Conservation (phyloP, 768 basidiomycete species). For the Piloderma croceum region DNA sequence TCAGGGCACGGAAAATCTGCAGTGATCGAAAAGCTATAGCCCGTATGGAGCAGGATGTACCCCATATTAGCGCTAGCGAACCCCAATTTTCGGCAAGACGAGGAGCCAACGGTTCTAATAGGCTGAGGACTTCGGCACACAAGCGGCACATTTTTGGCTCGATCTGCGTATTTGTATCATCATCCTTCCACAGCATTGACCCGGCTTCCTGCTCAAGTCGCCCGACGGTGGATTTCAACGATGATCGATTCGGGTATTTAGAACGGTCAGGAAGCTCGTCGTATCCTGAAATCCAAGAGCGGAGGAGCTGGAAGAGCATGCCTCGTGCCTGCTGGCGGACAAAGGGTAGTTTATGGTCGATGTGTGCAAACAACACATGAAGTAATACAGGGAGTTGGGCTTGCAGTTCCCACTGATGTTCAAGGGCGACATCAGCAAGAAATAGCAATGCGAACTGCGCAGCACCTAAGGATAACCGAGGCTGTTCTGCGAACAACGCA, state of each 20-base stretch:
- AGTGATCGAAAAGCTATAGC: slow-evolving; percentile 83
- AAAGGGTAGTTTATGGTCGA: slow-evolving; percentile 70
- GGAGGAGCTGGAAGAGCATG: slow-evolving; percentile 82
- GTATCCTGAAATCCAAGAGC: slow-evolving; percentile 76
- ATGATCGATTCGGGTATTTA: slow-evolving; percentile 38
- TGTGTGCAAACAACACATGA: slow-evolving; percentile 73
- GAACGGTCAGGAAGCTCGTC: slow-evolving; percentile 63
- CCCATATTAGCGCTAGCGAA: slow-evolving; percentile 74
- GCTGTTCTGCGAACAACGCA: slow-evolving; percentile 61
- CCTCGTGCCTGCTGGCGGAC: slow-evolving; percentile 65
- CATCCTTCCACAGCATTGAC: slow-evolving; percentile 65
- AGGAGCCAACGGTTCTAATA: slow-evolving; percentile 67
- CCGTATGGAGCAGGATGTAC: slow-evolving; percentile 81
- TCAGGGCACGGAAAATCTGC: slow-evolving; percentile 81
- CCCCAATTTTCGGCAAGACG: slow-evolving; percentile 74
- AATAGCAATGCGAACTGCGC: slow-evolving; percentile 89
- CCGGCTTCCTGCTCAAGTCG: slow-evolving; percentile 56
- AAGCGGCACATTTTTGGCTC: slow-evolving; percentile 66
- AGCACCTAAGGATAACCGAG: slow-evolving; percentile 64
- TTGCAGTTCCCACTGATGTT: slow-evolving; percentile 70
- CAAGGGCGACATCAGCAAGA: slow-evolving; percentile 68
- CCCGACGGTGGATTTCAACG: slow-evolving; percentile 46
- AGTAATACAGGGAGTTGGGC: slow-evolving; percentile 69
- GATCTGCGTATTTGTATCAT: slow-evolving; percentile 49
- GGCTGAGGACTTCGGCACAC: slow-evolving; percentile 56